Evolutionary conservation across 2,329 filamentous ascomycete species (phyloP), one percentile per base, ranked within the genome.

Genomic region (Phoma sp.): DNA sequence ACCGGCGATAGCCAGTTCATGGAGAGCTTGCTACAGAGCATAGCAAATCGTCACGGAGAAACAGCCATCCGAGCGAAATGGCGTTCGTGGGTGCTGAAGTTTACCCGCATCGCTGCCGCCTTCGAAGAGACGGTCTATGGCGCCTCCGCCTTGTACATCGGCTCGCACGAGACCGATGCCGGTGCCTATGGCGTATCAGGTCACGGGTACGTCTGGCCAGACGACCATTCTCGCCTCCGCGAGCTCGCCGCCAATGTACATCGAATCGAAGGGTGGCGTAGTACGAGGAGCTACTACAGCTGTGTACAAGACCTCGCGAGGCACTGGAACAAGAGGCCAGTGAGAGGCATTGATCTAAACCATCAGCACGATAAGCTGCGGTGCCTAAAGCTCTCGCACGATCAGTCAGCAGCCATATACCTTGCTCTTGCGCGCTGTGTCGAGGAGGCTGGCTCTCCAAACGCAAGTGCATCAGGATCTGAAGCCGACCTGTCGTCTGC

Each of bases 91-190:
- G 88, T 98, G n/a, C 82, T 89, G 52, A 95, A 93, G 73, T 98
- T 99, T 71, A 95, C 92, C 0, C 88, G 95, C 41, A 89, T 99
- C 43, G 88, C 95, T 1, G 92, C 95, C 1, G 91, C 93, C 12
- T 98, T 98, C 63, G 95, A 99, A 73, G 95, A 99, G 77, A 89
- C 86, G 32, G 95, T 99, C 4, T 99, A 96, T 69, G 96, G 95
- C 25, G 92, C 92, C 12, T 96, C 91, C 55, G 92, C 93, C 31
- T 81, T 99, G 31, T 91, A 93, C 70, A 91, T 96, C 55, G 91
- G 90, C 5, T 86, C 88, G 12, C 89, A 91, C 62, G 90, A 93
- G 68, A 74, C 68, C 2, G 77, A 80, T 36, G 62, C 60, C 2
- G 71, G 72, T 29, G 66, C 68, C 36, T 82, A 83, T 3, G 84